Evolutionary conservation across 306 rosid species (phyloP), one percentile per base, ranked within the genome.

Genomic region (Cucumis cinereus): DNA sequence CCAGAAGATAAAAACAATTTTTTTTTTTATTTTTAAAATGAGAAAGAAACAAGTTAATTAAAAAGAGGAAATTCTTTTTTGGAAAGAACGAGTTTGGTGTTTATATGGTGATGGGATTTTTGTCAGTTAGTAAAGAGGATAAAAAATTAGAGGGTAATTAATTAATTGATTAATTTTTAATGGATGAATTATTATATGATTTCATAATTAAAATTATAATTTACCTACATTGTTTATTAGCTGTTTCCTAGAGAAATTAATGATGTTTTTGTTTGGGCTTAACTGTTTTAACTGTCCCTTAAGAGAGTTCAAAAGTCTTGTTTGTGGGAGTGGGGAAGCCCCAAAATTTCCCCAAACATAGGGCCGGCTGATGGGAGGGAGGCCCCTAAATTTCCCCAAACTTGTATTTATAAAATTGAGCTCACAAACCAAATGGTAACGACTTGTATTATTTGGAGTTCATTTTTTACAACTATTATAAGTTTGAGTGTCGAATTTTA

Each of bases 161-260:
- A n/a, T n/a, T n/a, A n/a, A n/a, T n/a, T n/a, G n/a, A n/a, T n/a
- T n/a, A n/a, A n/a, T n/a, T n/a, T n/a, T n/a, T n/a, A n/a, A n/a
- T 43, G 13, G 14, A 62, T 33, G 43, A 62, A 33, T 55, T 30
- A 1, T 41, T 41, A 41, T 41, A 75, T 71, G 47, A 16, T 28
- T 1, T 49, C 63, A 23, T 23, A 24, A 43, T 72, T 60, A 19
- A 1, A 24, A 47, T 24, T 50, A 40, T 41, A 30, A 3, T 30
- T 30, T 69, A 20, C n/a, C 54, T 49, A 45, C 16, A 11, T 70
- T 41, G 30, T 24, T 80, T 66, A 75, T 80, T 66, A 75, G 92
- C 88, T 85, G 97, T 90, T 80, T 79, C 70, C 74, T 57, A 73
- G 85, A 87, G 85, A 82, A 62, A 10, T 30, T 30, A 30, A 2